These are phyloP conservation scores for Massospora cicadina DNA, from an alignment of 371 early-diverging fungal genomes.

Conservation along the genomic window DNA sequence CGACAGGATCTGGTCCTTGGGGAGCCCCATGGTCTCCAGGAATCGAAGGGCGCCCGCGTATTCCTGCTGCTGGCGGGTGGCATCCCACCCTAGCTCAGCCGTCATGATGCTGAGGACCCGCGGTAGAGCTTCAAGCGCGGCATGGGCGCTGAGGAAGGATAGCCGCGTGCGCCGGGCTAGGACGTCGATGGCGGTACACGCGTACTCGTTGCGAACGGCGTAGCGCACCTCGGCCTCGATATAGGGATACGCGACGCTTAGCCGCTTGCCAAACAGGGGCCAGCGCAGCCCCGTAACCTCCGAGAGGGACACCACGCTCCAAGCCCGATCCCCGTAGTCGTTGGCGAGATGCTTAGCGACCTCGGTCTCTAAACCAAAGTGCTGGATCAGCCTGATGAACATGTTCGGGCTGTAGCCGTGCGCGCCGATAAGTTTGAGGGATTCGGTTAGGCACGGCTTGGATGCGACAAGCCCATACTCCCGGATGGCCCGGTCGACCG, in stretches of 20 bases:
- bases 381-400: slow-evolving; percentile 79
- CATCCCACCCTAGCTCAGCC: slow-evolving; percentile 68
- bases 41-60: slow-evolving; percentile 47
- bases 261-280: slow-evolving; percentile 63
- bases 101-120: slow-evolving; percentile 85
- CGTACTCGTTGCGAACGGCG: slow-evolving; percentile 84
- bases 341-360: slow-evolving; percentile 81
- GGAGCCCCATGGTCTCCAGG: slow-evolving; percentile 81
- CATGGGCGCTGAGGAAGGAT: slow-evolving; percentile 89
- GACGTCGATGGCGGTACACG: slow-evolving; percentile 86
- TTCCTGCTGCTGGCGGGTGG: slow-evolving; percentile 44
- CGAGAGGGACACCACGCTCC: slow-evolving; percentile 70
- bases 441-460: slow-evolving; percentile 52
- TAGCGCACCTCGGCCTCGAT: slow-evolving; percentile 93
- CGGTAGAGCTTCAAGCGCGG: slow-evolving; percentile 72
- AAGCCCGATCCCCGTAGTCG: slow-evolving; percentile 92
- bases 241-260: slow-evolving; percentile 79
- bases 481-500: slow-evolving; percentile 78
- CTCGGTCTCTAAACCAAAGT: slow-evolving; percentile 84
- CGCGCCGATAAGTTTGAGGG: slow-evolving; percentile 66
- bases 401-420: slow-evolving; percentile 73
- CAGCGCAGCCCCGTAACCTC: slow-evolving; percentile 47
- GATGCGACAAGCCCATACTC: slow-evolving; percentile 28
- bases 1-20: slow-evolving; percentile 19
- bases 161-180: slow-evolving; percentile 86